These are phyloP conservation scores for Nannochloropsis oceanica DNA, from an alignment of 108 stramenopile species.

Conservation along the genomic window DNA sequence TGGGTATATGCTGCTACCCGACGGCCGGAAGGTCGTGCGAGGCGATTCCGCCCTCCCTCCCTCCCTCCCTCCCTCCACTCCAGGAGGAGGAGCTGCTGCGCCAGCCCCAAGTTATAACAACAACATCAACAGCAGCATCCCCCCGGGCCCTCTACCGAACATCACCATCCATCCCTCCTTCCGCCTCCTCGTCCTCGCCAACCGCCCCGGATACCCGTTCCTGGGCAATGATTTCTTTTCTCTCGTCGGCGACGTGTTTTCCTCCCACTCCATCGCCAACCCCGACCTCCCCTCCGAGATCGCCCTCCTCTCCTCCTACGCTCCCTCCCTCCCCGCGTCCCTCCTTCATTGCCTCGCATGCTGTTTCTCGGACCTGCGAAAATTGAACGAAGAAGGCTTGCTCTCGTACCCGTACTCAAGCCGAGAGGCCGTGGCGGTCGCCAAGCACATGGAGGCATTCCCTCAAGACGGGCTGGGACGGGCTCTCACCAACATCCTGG, in stretches of 20 bases:
- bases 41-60: slow-evolving; percentile 20
- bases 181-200: slow-evolving; percentile 56
- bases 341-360: slow-evolving; percentile 41
- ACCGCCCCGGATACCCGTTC: slow-evolving; percentile 73
- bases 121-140: neutral
- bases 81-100: neutral
- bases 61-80: slow-evolving; percentile 45
- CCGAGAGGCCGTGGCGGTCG: slow-evolving; percentile 62
- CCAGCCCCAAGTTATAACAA: neutral
- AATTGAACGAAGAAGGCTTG: slow-evolving; percentile 43
- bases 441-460: slow-evolving; percentile 58
- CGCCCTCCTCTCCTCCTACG: slow-evolving; percentile 46
- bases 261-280: slow-evolving; percentile 43
- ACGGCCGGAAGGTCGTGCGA: slow-evolving; percentile 47
- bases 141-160: neutral
- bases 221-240: slow-evolving; percentile 63
- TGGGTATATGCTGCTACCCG: slow-evolving; percentile 57
- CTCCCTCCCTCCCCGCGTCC: slow-evolving; percentile 36
- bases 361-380: slow-evolving; percentile 53
- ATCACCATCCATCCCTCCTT: neutral
- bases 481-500: slow-evolving; percentile 61
- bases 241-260: slow-evolving; percentile 61
- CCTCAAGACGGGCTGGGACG: slow-evolving; percentile 49
- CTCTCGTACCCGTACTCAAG: slow-evolving; percentile 59
- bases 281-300: slow-evolving; percentile 50